Conservation (phyloP, 768 basidiomycete genomes). For the Serendipita sp. region DNA sequence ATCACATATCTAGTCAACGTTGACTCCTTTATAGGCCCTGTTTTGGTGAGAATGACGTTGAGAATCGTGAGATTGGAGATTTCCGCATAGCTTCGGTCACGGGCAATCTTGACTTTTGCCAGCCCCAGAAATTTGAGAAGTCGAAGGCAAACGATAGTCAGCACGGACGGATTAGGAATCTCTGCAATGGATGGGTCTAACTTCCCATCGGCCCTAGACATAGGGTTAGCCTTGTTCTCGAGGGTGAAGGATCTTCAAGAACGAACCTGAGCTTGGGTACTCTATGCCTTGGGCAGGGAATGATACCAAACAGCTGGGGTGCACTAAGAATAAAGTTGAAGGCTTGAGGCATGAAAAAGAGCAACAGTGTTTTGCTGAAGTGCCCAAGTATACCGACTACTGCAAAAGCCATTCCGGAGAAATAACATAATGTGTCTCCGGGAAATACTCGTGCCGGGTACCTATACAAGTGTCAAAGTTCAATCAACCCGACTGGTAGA, state of each 20-base stretch:
- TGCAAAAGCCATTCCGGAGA: slow-evolving; percentile 96
- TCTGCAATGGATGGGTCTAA: slow-evolving; percentile 56
- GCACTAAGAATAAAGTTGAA: slow-evolving; percentile 93
- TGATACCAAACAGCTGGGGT: slow-evolving; percentile 86
- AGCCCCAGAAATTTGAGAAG: slow-evolving; percentile 48
- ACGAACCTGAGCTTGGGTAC: slow-evolving; percentile 45
- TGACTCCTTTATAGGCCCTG: slow-evolving; percentile 80
- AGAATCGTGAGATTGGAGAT: slow-evolving; percentile 84
- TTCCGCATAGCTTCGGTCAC: slow-evolving; percentile 45
- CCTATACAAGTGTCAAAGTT: slow-evolving; percentile 31
- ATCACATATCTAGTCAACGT: slow-evolving; percentile 24
- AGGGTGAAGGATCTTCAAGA: background rate
- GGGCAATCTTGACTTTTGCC: slow-evolving; percentile 43
- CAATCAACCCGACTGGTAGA: background rate
- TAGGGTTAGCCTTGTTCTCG: slow-evolving; percentile 49
- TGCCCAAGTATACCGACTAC: slow-evolving; percentile 96
- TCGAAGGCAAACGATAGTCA: slow-evolving; percentile 40
- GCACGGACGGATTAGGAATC: slow-evolving; percentile 38
- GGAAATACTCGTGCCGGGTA: slow-evolving; percentile 91
- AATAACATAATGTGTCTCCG: slow-evolving; percentile 95
- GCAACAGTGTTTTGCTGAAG: slow-evolving; percentile 86
- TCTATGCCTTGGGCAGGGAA: slow-evolving; percentile 88
- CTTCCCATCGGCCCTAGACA: slow-evolving; percentile 22
- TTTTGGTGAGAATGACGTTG: slow-evolving; percentile 62
- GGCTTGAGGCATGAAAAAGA: slow-evolving; percentile 96